Base-by-base conservation (phyloP, 768 basidiomycete species). In the Phaeolepiota aurea region DNA sequence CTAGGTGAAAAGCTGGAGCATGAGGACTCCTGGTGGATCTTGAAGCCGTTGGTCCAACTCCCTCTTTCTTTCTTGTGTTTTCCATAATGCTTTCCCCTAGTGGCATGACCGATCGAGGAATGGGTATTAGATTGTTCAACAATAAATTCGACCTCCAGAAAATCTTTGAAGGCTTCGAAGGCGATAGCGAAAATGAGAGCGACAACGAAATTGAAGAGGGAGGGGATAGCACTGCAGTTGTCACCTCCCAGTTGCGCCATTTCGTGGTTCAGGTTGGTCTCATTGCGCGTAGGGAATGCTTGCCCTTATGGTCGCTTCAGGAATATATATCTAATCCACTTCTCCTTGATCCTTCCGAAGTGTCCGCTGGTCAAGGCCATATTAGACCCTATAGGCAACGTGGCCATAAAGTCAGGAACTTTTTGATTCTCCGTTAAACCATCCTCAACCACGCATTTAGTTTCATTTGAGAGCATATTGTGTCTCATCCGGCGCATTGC, bases 221-320 rank as follows among this genome's bases (percentile, higher is more conserved):
- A 3, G 54, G 53, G 4, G 56, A 63, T 20, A 58, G 60, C 16
- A 84, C 78, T 0, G 69, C 78, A 4, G 76, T 97, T 3, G 69
- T 79, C 40, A 84, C 81, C 10, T 90, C 88, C 7, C 94, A 96
- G 50, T 69, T 99, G 32, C 76, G 94, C 18, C 89, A 97, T 59
- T 99, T 97, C 59, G 90, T 99, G 13, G 79, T 97, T 25, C 96
- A 98, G 79, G 94, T 90, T 5, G 14, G n/a, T n/a, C n/a, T n/a
- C n/a, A n/a, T n/a, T n/a, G n/a, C n/a, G n/a, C n/a, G n/a, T n/a
- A n/a, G n/a, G n/a, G n/a, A n/a, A n/a, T n/a, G n/a, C n/a, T n/a
- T n/a, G n/a, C n/a, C 32, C 41, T 38, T 11, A 37, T 13, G 37
- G 15, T 32, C 25, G 13, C 36, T 5, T 28, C 48, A 99, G 93